phyloP scores from a whole-genome alignment of 2,329 filamentous ascomycete genomes.

The Calonectria hongkongensis region DNA sequence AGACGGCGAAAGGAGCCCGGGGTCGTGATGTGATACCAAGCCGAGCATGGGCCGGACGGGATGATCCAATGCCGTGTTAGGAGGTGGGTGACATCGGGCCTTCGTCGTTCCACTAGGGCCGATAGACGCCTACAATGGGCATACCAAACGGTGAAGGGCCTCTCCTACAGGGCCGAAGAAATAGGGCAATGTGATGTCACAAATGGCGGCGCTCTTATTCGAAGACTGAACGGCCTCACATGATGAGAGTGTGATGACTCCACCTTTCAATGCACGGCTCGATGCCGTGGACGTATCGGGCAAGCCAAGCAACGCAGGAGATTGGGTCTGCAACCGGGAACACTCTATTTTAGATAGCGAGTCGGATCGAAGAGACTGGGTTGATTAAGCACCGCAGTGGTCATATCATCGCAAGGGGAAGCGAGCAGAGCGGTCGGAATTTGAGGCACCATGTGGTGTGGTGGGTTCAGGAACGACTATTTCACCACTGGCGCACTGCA shows the following conservation, averaged over 20 bases:
- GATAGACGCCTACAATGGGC: slow-evolving; percentile 37
- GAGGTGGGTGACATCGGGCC: slow-evolving; percentile 27
- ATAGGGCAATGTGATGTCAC: slow-evolving; percentile 37
- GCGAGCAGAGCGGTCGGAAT: slow-evolving; percentile 4
- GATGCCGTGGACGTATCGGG: slow-evolving; percentile 27
- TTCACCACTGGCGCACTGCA: slow-evolving; percentile 1
- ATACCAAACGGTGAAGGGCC: slow-evolving; percentile 28
- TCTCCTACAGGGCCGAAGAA: slow-evolving; percentile 4
- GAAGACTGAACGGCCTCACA: slow-evolving; percentile 33
- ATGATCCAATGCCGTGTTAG: slow-evolving; percentile 34
- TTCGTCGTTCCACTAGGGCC: slow-evolving; percentile 35
- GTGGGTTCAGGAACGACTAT: slow-evolving; percentile 38
- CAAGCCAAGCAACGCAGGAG: slow-evolving; percentile 17
- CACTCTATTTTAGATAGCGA: slow-evolving; percentile 23
- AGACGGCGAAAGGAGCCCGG: slow-evolving; percentile 22
- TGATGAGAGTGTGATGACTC: slow-evolving; percentile 31
- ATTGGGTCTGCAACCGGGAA: slow-evolving; percentile 24
- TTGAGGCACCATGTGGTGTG: slow-evolving; percentile 21
- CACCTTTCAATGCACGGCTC: slow-evolving; percentile 27
- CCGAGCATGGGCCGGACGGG: slow-evolving; percentile 21
- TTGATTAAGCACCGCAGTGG: neutral
- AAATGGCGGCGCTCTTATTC: slow-evolving; percentile 31
- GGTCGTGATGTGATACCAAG: slow-evolving; percentile 28
- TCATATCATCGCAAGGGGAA: slow-evolving; percentile 21
- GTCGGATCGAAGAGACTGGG: slow-evolving; percentile 15